Conservation (phyloP, 148 eudicot genomes). For the Talinum fruticosum region DNA sequence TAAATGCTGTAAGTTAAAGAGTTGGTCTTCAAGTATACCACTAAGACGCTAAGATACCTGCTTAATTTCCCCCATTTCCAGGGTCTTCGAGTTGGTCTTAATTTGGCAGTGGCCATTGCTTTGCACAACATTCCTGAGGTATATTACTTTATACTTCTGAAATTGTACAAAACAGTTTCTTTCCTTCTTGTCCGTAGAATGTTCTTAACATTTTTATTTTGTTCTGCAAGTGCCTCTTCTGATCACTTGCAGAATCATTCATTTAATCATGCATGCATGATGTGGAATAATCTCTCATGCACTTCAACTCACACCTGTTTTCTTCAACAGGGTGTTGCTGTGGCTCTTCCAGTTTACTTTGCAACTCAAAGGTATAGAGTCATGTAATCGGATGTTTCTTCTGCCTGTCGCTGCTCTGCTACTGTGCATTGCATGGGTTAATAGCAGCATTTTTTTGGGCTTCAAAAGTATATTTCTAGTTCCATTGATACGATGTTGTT, state of each 20-base stretch:
- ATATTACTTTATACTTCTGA: constrained; percentile 2
- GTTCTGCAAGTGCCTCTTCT: too few species aligned
- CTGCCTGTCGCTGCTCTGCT: neutral
- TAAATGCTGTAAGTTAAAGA: too few species aligned
- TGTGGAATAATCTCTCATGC: neutral
- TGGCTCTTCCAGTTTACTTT: constrained; percentile 97
- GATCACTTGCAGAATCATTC: too few species aligned
- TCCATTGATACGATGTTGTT: neutral
- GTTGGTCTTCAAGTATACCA: too few species aligned
- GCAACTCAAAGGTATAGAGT: constrained; percentile 72
- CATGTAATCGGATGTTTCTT: neutral
- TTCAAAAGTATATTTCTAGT: neutral
- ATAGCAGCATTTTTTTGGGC: neutral
- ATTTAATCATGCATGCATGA: too few species aligned
- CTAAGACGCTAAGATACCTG: constrained; percentile 1
- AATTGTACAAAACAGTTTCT: neutral
- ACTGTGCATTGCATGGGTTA: neutral
- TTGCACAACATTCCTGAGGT: constrained; percentile 99
- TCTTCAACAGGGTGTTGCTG: constrained; percentile 83
- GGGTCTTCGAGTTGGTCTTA: constrained; percentile 96
- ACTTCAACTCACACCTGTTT: constrained; percentile 16
- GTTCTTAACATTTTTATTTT: too few species aligned
- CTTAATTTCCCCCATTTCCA: constrained; percentile 23
- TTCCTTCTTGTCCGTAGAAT: too few species aligned
- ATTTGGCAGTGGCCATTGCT: constrained; percentile 93